These are phyloP conservation scores for Russula abietina DNA, from an alignment of 768 basidiomycete species.

Conservation along the genomic window DNA sequence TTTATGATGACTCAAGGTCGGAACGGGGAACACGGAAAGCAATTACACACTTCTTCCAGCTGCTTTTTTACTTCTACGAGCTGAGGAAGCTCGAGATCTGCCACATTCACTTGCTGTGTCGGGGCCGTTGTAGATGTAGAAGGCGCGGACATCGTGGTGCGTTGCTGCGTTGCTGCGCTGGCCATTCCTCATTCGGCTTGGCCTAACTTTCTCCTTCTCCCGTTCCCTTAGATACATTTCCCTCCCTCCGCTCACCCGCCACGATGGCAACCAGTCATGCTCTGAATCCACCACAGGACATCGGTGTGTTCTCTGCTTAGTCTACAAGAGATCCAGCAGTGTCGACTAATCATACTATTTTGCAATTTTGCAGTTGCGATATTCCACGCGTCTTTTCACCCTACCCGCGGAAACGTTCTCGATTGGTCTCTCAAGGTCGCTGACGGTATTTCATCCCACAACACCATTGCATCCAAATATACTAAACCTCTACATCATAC, in stretches of 20 bases:
- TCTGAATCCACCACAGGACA: slow-evolving; percentile 12
- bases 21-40: not conserved
- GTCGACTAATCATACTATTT: not conserved
- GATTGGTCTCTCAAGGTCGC: slow-evolving; percentile 74
- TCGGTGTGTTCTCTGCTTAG: not conserved
- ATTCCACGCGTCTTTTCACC: slow-evolving; percentile 81
- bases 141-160: not conserved
- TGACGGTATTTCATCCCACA: slow-evolving; percentile 42
- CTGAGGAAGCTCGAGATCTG: slow-evolving; percentile 81
- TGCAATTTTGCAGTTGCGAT: slow-evolving; percentile 78
- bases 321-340: too few species aligned
- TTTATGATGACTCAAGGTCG: not conserved
- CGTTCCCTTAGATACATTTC: too few species aligned
- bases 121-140: slow-evolving; percentile 5
- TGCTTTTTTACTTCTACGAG: slow-evolving; percentile 86
- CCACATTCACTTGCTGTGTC: slow-evolving; percentile 67
- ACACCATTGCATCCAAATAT: not conserved
- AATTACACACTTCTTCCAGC: slow-evolving; percentile 73
- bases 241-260: too few species aligned
- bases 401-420: slow-evolving; percentile 70
- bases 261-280: slow-evolving; percentile 5
- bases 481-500: not conserved
- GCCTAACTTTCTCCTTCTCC: too few species aligned
- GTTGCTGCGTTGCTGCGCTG: too few species aligned
- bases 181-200: not conserved